Base-by-base conservation (phyloP, 2,329 filamentous ascomycete genomes). In the Aspergillus persii region DNA sequence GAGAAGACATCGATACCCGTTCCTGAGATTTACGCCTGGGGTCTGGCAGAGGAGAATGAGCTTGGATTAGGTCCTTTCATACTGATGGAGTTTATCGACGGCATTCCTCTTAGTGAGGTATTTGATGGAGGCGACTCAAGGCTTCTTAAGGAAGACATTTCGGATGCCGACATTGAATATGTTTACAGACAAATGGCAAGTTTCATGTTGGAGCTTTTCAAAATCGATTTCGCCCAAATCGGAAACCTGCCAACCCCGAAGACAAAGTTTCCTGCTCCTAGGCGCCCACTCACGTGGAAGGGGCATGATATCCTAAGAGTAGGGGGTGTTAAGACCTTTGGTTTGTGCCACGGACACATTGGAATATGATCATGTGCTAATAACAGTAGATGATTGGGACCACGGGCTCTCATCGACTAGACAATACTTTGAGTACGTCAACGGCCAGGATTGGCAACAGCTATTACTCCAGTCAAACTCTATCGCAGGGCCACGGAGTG, bases 381-480 rank as follows among this genome's bases (percentile, higher is more conserved):
- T 47, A 23, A 55, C 58, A 64, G 57, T 9, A 72, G 65, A 64
- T 47, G 68, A 71, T 54, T 63, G 65, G 63, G 12, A 44, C 50
- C 54, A 66, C 56, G 68, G 67, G 15, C 73, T 74, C 60, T 60
- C 65, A 23, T 70, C 70, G 11, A 70, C 71, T 2, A 68, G 65
- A 2, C 69, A 75, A 50, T 75, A 75, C 63, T 72, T 75, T 59
- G 64, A 64, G 54, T 71, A 76, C 58, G 36, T 77, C 31, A 15
- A 63, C 44, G 60, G 48, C 5, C 71, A 75, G 58, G 71, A 76
- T 57, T 72, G 63, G 71, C 58, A 68, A 41, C 73, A 77, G 60
- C 73, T 77, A 44, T 11, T 68, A 60, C 58, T 68, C 8, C 73
- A 76, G 61, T 68, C 65, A 27, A 76, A 76, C 66, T 77, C 71